Conservation (phyloP, 2,329 filamentous ascomycete species). For the Tolypocladium pustulatum region DNA sequence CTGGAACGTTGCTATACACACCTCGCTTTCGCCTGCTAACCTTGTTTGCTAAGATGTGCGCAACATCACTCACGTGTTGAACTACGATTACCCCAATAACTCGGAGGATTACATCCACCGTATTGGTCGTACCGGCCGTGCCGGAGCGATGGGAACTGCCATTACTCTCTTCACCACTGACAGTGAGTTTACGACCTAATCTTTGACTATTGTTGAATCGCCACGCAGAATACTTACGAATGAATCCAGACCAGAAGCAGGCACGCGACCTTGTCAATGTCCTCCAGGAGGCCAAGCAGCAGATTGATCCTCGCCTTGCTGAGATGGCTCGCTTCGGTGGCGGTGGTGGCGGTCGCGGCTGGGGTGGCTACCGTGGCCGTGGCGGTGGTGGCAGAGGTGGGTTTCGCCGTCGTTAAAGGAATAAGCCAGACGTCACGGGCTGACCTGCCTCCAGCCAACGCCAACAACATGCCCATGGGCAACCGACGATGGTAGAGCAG, state of each 20-base stretch:
- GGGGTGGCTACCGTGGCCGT: slow-evolving; percentile 62
- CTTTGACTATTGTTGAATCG: background rate
- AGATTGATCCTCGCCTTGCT: slow-evolving; percentile 87
- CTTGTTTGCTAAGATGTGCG: slow-evolving; percentile 78
- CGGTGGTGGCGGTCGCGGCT: slow-evolving; percentile 62
- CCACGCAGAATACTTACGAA: background rate
- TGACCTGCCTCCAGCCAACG: slow-evolving; percentile 26
- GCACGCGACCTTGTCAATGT: slow-evolving; percentile 93
- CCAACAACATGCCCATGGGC: slow-evolving; percentile 39
- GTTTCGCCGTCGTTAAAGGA: slow-evolving; percentile 21
- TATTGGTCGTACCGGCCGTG: slow-evolving; percentile 91
- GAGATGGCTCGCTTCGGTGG: slow-evolving; percentile 94
- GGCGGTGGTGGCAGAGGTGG: slow-evolving; percentile 43
- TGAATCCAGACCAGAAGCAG: slow-evolving; percentile 66
- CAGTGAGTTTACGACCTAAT: slow-evolving; percentile 58
- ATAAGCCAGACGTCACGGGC: background rate
- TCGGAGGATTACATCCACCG: slow-evolving; percentile 97
- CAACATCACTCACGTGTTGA: slow-evolving; percentile 99
- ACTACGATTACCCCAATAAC: slow-evolving; percentile 99
- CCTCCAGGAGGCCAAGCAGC: slow-evolving; percentile 92
- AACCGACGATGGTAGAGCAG: slow-evolving; percentile 39
- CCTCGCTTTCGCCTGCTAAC: slow-evolving; percentile 61
- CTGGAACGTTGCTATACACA: slow-evolving; percentile 53
- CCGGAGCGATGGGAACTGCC: slow-evolving; percentile 87
- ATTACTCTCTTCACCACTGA: slow-evolving; percentile 99